Base-by-base conservation (phyloP, 768 basidiomycete genomes). In the Boletus rufocinnamomeus region DNA sequence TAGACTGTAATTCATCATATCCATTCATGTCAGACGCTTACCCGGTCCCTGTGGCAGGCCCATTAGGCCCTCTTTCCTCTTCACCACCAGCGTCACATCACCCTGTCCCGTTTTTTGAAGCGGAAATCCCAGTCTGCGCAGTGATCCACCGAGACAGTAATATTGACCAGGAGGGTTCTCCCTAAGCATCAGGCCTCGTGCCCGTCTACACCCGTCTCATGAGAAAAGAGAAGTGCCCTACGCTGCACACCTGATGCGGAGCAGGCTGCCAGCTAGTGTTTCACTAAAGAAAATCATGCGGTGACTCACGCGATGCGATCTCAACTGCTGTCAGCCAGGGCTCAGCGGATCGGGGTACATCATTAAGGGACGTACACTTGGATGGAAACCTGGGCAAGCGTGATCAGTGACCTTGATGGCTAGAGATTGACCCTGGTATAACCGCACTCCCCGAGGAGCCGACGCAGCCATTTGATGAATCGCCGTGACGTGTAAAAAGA, bases 401-500 rank as follows among this genome's bases (percentile, higher is more conserved):
- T 71, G 25, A 80, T 76, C n/a, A n/a, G 54, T 76, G 65, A 1
- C 79, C 77, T 17, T 70, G 68, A 43, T 73, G 72, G 51, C 66
- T 77, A 9, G 67, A 25, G n/a, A 71, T 61, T 49, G 58, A 25
- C 59, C 56, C 34, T 72, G n/a, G 77, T 73, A 58, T 74, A 77
- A 7, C 69, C 63, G 8, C 63, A 60, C 21, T 63, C 65, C 52
- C 61, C 23, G 72, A 72, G 49, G 69, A 67, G 27, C 79, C 78
- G 30, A 72, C 73, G 17, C 32, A 46, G 78, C 77, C 11, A 69
- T 77, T 14, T 78, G 62, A 68, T 50, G 80, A 77, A 25, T 67
- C 59, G 8, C 76, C 80, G 41, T 75, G 72, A 38, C 75, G 76
- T 50, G 80, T 70, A 76, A 63, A 81, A 79, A 44, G 76, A 79